Conservation (phyloP, 768 basidiomycete species). For the Suillus discolor region DNA sequence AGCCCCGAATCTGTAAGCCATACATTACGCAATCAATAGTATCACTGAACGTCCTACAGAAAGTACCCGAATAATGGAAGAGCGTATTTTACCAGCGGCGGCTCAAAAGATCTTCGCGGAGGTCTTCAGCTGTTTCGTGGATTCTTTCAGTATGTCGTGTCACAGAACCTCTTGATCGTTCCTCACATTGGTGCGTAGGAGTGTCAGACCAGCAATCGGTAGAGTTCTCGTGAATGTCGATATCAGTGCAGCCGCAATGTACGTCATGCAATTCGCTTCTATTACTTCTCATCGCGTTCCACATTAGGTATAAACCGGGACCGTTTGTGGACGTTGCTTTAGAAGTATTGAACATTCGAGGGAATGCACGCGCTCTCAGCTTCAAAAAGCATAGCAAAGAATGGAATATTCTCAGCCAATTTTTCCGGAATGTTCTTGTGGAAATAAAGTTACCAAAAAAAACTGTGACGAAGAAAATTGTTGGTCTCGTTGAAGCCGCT, state of each 20-base stretch:
- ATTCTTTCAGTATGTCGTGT: slow-evolving; percentile 47
- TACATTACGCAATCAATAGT: not conserved
- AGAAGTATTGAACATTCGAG: slow-evolving; percentile 31
- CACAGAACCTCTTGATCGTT: not conserved
- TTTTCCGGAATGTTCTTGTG: slow-evolving; percentile 40
- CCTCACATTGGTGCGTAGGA: slow-evolving; percentile 30
- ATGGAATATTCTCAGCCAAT: slow-evolving; percentile 38
- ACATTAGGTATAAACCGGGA: slow-evolving; percentile 30
- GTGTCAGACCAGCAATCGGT: slow-evolving; percentile 45
- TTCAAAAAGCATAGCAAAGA: slow-evolving; percentile 21
- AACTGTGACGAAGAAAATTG: slow-evolving; percentile 38
- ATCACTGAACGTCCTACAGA: slow-evolving; percentile 24
- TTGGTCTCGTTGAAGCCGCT: slow-evolving; percentile 38
- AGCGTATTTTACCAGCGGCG: slow-evolving; percentile 45
- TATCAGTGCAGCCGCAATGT: slow-evolving; percentile 48
- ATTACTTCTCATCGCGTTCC: not conserved
- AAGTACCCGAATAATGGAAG: slow-evolving; percentile 47
- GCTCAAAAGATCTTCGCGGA: slow-evolving; percentile 29
- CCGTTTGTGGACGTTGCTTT: slow-evolving; percentile 36
- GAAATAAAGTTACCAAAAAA: slow-evolving; percentile 16
- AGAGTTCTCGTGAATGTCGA: slow-evolving; percentile 52
- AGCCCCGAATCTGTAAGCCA: slow-evolving; percentile 44
- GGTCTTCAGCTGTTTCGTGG: slow-evolving; percentile 50
- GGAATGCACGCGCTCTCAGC: slow-evolving; percentile 23
- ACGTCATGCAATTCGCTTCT: slow-evolving; percentile 13